Evolutionary conservation across 768 basidiomycete genomes (phyloP).

Genomic region (Cubamyces sp.): DNA sequence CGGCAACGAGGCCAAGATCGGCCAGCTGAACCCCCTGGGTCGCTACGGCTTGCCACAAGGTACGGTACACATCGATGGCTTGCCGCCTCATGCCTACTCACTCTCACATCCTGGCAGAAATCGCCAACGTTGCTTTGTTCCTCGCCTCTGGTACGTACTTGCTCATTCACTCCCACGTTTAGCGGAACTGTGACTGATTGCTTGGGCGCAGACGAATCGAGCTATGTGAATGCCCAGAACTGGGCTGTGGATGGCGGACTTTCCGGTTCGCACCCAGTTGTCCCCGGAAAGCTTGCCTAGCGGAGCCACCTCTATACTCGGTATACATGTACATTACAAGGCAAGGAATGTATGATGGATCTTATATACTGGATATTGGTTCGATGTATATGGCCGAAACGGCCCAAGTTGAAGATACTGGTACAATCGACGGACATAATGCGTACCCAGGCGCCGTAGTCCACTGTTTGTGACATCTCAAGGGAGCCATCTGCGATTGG

Average conservation of each 20-base stretch:
- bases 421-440: too few relatives aligned
- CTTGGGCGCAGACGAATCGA: constrained; percentile 69
- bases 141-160: constrained; percentile 74
- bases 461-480: too few relatives aligned
- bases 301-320: background rate
- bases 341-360: too few relatives aligned
- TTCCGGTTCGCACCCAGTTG: constrained; percentile 76
- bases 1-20: constrained; percentile 77
- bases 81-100: constrained; percentile 17
- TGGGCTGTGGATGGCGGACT: constrained; percentile 88
- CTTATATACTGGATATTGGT: too few relatives aligned
- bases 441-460: too few relatives aligned
- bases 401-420: too few relatives aligned
- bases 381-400: too few relatives aligned
- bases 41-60: constrained; percentile 85
- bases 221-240: constrained; percentile 91
- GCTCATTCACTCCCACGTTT: background rate
- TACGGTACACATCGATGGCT: constrained; percentile 35
- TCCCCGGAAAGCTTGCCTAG: constrained; percentile 74
- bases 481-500: too few relatives aligned
- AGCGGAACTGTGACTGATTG: constrained; percentile 7
- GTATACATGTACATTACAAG: background rate
- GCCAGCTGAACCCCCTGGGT: constrained; percentile 81
- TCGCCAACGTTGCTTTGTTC: constrained; percentile 85
- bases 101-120: constrained; percentile 54